Evolutionary conservation across 192 early-diverging fungal species (phyloP), one percentile per base, ranked within the genome.

Genomic region (Entomortierella parvispora): DNA sequence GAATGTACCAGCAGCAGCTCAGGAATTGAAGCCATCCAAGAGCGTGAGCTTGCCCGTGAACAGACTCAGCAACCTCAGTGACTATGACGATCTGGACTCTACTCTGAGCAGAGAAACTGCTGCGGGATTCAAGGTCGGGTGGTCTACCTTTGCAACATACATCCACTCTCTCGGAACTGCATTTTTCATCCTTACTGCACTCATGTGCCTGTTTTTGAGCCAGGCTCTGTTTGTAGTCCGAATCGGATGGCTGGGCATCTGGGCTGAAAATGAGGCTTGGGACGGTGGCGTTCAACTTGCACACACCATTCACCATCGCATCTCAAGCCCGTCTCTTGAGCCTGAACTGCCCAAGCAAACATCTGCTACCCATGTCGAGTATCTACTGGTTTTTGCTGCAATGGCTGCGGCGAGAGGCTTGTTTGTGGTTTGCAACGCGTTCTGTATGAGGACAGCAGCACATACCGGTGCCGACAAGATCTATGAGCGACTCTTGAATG

Each of bases 1-100:
- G 20, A 32, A 18, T 23, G 25, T 10, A 0, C 54, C 46, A 10
- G 26, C 23, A 12, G 67, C 47, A n/a, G 45, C 64, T 23, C 65
- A 68, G 20, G 74, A 77, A 4, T 61, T 77, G 20, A 50, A 60
- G 25, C 46, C 60, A 14, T 45, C 74, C 28, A 77, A 64, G 58
- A 77, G 66, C 46, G 62, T 58, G 4, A 77, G 68, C 26, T 18
- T 77, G 22, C 74, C 74, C 18, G 47, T 77, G 26, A 77, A 77
- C 43, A 77, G 68, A 40, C 67, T 77, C 59, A 77, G 74, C 28
- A 77, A 40, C 22, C 34, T 77, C 14, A 77, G 50, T 25, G 74
- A 77, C 26, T 68, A 64, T 68, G 74, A 77, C 28, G 74, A 77
- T 64, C 60, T 77, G 47, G 74, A 77, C 29, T 77, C 74, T 18